Evolutionary conservation across 208 protist genomes (phyloP), one percentile per base, ranked within the genome.

Genomic region (Wallacemonas collosoma): DNA sequence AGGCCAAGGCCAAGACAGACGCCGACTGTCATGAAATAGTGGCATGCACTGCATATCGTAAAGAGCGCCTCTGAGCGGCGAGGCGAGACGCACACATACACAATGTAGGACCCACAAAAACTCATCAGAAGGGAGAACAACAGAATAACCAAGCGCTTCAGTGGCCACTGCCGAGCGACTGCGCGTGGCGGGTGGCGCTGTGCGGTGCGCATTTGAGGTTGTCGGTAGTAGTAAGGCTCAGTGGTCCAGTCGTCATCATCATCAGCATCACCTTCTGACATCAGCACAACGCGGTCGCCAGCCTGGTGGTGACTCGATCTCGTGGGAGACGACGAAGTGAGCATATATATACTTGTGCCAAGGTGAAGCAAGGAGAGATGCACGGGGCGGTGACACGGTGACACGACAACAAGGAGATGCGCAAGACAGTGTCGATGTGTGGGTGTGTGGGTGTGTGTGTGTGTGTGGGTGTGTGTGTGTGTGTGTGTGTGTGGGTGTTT

Each of bases 201-300:
- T 56, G 51, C 7, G 47, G 14, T 14, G 47, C 47, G 47, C 7
- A 15, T 14, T 8, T 8, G 14, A 14, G 47, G 11, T 15, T 51
- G 11, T 14, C 7, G 70, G 15, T 77, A 75, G 17, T 71, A 71
- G 69, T 85, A 85, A 43, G 77, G 74, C 5, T 81, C 74, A 40
- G 51, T 85, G 36, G 82, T 82, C 83, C 83, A 88, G 65, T 85
- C 74, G 39, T 73, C 71, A 44, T 82, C 79, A 47, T 79, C 50
- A 9, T 71, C 14, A 36, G 39, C 26, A 17, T 39, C 17, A 9
- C 50, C n/a, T 53, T 68, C 45, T 44, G 15, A 38, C 56, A 8
- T 35, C 2, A 6, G 14, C 2, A 17, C 45, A 78, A 9, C 43
- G 51, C 47, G 65, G 66, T 72, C 53, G 39, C 76, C 38, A 8